Base-by-base conservation (phyloP, 495 filamentous ascomycete species). In the Daldinia grandis region DNA sequence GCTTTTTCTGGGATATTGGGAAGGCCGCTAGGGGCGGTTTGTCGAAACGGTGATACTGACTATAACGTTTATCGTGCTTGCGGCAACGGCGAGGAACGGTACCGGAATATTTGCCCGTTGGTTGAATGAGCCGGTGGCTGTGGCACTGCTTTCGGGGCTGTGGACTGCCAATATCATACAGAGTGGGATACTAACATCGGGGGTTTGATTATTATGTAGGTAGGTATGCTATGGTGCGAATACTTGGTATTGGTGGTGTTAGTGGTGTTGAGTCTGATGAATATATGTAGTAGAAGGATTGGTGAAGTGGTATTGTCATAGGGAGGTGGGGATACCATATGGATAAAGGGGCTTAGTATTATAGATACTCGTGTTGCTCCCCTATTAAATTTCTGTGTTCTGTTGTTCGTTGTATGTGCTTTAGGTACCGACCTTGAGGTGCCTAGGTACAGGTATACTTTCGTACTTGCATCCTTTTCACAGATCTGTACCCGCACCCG, bases 1-100 rank as follows among this genome's bases (percentile, higher is more conserved):
- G 19, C 78, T 90, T n/a, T 77, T 78, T 15, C 61, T 85, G 35
- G 86, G 86, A 12, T 60, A 85, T 6, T 59, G 15, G 5, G 82
- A 81, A 40, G 74, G 50, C 37, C 44, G 37, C 9, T 68, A 53
- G 62, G 63, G 69, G 1, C 50, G 68, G 24, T 25, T 62, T n/a
- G 14, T 61, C 27, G 74, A 75, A 64, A 60, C 62, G 27, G 67
- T 44, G 30, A 8, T 78, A 33, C 59, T 78, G 6, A 69, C 72
- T 0, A 9, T 55, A 4, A 28, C 60, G 1, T 76, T 78, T 33
- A 7, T 72, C 14, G 58, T 62, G 25, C 27, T 75, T 15, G 66
- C 74, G 24, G 58, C 50, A 8, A n/a, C 59, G 9, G 31, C 19
- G 5, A 66, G 69, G 4, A 19, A 42, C 7, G 59, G 64, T 15